A percentile compares a stretch with the other conserved stretches of the same genome.
Evolutionary conservation across 2,329 filamentous ascomycete genomes (phyloP).

Genomic region (Diplodia corticola): DNA sequence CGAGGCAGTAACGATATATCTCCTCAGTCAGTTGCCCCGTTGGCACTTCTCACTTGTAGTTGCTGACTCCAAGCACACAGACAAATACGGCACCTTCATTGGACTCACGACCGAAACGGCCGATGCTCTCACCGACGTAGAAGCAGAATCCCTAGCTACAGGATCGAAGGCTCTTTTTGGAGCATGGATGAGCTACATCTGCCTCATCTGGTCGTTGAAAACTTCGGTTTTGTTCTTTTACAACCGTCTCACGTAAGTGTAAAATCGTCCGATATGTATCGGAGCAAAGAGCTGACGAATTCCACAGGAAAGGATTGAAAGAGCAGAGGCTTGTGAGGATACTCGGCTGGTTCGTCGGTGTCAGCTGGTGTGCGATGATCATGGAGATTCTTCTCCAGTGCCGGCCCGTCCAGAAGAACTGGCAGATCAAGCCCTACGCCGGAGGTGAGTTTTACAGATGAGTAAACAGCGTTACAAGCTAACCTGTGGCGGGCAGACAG

Average conservation of each 20-base stretch:
- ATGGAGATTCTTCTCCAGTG: conserved; percentile 35
- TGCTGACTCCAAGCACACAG: neutral
- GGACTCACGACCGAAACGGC: conserved; percentile 27
- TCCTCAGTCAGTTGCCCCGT: neutral
- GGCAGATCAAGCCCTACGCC: conserved; percentile 46
- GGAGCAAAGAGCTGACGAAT: neutral
- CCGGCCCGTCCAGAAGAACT: conserved; percentile 41
- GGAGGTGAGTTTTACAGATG: conserved; percentile 30
- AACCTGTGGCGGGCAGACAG: conserved; percentile 20
- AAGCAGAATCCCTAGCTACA: conserved; percentile 34
- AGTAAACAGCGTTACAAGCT: neutral
- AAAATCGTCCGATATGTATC: conserved; percentile 10
- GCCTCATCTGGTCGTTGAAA: conserved; percentile 47
- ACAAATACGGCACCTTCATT: conserved; percentile 4
- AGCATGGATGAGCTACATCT: conserved; percentile 47
- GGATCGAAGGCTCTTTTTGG: conserved; percentile 40
- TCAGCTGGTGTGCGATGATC: conserved; percentile 39
- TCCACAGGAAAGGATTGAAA: neutral
- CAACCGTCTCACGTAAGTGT: conserved; percentile 45
- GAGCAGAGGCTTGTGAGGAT: neutral
- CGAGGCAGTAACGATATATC: neutral
- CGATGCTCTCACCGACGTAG: conserved; percentile 33
- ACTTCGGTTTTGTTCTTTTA: conserved; percentile 48
- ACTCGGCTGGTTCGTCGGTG: conserved; percentile 27
- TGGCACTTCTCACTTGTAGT: neutral